phyloP scores from a whole-genome alignment of 371 early-diverging fungal species.

The Rhizopus stolonifer region DNA sequence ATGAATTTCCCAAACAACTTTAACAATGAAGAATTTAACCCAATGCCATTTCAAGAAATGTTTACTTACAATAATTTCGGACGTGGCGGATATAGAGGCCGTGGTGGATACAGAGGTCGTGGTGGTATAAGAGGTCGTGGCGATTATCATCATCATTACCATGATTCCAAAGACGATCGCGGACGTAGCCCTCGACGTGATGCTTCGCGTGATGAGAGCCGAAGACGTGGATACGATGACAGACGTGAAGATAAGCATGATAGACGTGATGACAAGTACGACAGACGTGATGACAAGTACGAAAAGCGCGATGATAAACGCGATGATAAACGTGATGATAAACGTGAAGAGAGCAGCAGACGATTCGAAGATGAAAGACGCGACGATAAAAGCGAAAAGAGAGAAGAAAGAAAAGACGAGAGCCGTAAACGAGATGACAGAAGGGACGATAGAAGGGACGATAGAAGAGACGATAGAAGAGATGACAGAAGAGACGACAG shows the following conservation, averaged over 20 bases:
- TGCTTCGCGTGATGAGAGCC: conserved; percentile 4
- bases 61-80: conserved; percentile 23
- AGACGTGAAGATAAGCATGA: conserved; percentile 6
- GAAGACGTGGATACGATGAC: conserved; percentile 16
- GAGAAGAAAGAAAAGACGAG: conserved; percentile 5
- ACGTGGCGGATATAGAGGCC: conserved; percentile 33
- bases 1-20: background rate
- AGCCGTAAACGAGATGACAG: conserved; percentile 2
- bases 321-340: conserved; percentile 9
- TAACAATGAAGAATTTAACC: conserved; percentile 4
- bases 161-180: conserved; percentile 2
- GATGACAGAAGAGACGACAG: conserved; percentile 16
- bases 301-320: conserved; percentile 16
- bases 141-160: background rate
- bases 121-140: conserved; percentile 16
- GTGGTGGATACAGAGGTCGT: conserved; percentile 29
- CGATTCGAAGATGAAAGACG: conserved; percentile 9
- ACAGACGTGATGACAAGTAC: conserved; percentile 13
- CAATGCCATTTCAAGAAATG: conserved; percentile 32
- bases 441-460: conserved; percentile 10
- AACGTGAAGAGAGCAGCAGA: conserved; percentile 14
- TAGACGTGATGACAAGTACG: conserved; percentile 6
- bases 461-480: conserved; percentile 14
- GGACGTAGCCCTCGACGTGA: conserved; percentile 7
- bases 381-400: conserved; percentile 15